phyloP scores from a whole-genome alignment of 257 asterid species.

The Solanum sparsipilum region DNA sequence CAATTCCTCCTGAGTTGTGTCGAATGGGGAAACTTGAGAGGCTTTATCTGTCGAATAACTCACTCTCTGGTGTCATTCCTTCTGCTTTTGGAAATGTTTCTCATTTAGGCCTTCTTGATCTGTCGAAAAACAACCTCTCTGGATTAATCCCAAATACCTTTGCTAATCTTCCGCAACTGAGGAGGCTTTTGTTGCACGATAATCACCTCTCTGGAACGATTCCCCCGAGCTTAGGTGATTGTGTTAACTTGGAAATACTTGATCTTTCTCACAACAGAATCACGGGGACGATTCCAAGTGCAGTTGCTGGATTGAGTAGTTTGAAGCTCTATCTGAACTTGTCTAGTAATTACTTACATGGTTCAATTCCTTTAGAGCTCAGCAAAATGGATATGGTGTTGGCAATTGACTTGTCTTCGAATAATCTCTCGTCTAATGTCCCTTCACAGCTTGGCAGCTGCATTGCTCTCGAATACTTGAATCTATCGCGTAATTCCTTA shows the following conservation, averaged over 20 bases:
- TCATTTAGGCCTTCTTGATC: slow-evolving; percentile 71
- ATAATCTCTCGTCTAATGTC: slow-evolving; percentile 40
- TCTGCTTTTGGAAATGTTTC: slow-evolving; percentile 39
- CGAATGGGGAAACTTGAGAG: slow-evolving; percentile 48
- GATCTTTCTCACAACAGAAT: slow-evolving; percentile 59
- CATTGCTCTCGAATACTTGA: slow-evolving; percentile 58
- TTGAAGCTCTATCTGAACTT: slow-evolving; percentile 60
- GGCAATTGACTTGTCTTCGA: slow-evolving; percentile 58
- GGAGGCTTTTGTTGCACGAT: slow-evolving; percentile 40
- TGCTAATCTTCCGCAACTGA: slow-evolving; percentile 49
- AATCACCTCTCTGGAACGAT: slow-evolving; percentile 54
- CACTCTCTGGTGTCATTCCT: slow-evolving; percentile 53
- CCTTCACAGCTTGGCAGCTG: slow-evolving; percentile 84
- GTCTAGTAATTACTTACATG: slow-evolving; percentile 49
- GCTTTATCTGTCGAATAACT: slow-evolving; percentile 47
- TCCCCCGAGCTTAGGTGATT: slow-evolving; percentile 54
- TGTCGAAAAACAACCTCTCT: slow-evolving; percentile 61
- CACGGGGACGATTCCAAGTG: slow-evolving; percentile 53
- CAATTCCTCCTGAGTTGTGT: slow-evolving; percentile 50
- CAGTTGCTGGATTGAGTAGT: slow-evolving; percentile 58
- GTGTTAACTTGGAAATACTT: slow-evolving; percentile 58
- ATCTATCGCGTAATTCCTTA: slow-evolving; percentile 31
- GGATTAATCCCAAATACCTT: slow-evolving; percentile 60
- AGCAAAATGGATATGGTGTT: slow-evolving; percentile 76
- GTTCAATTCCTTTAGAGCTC: slow-evolving; percentile 57